A percentile compares a stretch with the other conserved stretches of the same genome.
Conservation (phyloP, 2,329 filamentous ascomycete genomes). For the Epichloe uncinata region DNA sequence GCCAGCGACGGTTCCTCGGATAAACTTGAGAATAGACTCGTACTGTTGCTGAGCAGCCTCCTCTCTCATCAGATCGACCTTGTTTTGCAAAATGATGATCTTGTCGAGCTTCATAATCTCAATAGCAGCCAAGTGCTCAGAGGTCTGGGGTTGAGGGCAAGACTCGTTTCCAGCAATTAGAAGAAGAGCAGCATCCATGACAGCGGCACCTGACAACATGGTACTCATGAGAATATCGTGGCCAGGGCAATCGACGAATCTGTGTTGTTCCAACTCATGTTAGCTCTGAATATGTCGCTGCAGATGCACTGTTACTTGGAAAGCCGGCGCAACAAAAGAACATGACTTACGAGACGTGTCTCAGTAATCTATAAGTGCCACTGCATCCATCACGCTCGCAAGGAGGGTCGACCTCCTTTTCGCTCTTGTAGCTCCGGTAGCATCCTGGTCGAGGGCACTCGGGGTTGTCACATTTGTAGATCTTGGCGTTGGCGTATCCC, state of each 20-base stretch:
- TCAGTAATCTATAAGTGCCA: constrained; percentile 75
- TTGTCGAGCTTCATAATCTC: constrained; percentile 99
- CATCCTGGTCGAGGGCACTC: constrained; percentile 89
- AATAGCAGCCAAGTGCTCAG: constrained; percentile 95
- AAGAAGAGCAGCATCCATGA: constrained; percentile 97
- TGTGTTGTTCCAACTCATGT: constrained; percentile 20
- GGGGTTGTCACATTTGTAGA: constrained; percentile 93
- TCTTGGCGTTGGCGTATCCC: constrained; percentile 97
- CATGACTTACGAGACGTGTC: constrained; percentile 74
- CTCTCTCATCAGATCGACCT: constrained; percentile 96
- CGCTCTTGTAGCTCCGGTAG: constrained; percentile 95
- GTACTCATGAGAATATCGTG: constrained; percentile 99
- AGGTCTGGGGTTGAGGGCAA: constrained; percentile 96
- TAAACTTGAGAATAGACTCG: constrained; percentile 96
- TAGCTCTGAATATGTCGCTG: constrained; percentile 3
- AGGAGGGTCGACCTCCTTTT: constrained; percentile 94
- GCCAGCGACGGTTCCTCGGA: constrained; percentile 90
- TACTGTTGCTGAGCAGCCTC: constrained; percentile 89
- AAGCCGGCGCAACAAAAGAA: background rate
- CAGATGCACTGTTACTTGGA: background rate
- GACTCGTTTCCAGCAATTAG: constrained; percentile 97
- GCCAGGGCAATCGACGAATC: constrained; percentile 95
- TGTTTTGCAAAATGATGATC: constrained; percentile 99
- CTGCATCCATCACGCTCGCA: constrained; percentile 88
- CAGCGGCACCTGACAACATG: constrained; percentile 97